These are phyloP conservation scores for Lactarius sanguifluus DNA, from an alignment of 768 basidiomycete genomes.

Conservation along the genomic window DNA sequence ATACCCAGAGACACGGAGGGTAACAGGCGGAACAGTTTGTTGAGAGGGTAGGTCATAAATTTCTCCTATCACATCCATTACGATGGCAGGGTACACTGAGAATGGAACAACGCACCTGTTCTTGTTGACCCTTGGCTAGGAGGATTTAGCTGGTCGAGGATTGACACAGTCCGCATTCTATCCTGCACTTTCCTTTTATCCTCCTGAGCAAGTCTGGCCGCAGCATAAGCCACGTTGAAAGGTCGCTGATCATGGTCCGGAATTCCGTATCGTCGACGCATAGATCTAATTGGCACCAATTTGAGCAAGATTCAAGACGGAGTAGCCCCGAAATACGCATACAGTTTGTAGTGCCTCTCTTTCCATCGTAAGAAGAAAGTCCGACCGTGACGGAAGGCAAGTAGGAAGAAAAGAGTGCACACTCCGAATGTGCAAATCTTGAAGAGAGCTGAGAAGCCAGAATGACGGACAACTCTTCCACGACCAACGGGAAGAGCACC, in stretches of 20 bases:
- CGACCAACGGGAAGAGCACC: conserved; percentile 40
- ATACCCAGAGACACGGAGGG: conserved; percentile 19
- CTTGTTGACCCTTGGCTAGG: conserved; percentile 3
- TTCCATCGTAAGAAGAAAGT: conserved; percentile 54
- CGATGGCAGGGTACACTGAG: not conserved
- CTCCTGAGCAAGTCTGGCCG: conserved; percentile 56
- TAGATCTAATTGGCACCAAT: conserved; percentile 46
- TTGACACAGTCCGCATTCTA: conserved; percentile 12
- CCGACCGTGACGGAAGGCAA: conserved; percentile 35
- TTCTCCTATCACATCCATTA: conserved; percentile 8
- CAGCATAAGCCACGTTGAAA: conserved; percentile 86
- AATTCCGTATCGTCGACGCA: conserved; percentile 77
- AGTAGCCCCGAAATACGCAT: conserved; percentile 33
- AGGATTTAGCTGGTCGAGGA: not conserved
- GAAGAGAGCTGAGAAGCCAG: conserved; percentile 25
- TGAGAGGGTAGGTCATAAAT: not conserved
- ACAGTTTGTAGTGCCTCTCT: conserved; percentile 68
- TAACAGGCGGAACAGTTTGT: conserved; percentile 8
- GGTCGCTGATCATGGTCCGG: conserved; percentile 80
- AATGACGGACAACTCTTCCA: conserved; percentile 25
- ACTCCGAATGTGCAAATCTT: conserved; percentile 26
- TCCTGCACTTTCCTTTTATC: conserved; percentile 35
- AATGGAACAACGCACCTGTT: conserved; percentile 9
- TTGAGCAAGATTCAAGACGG: conserved; percentile 15
- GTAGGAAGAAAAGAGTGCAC: conserved; percentile 27